A percentile compares a stretch with the other conserved stretches of the same genome.
These are phyloP conservation scores for Cyberlindnera mississippiensis DNA, from an alignment of 805 yeast species.

Conservation along the genomic window DNA sequence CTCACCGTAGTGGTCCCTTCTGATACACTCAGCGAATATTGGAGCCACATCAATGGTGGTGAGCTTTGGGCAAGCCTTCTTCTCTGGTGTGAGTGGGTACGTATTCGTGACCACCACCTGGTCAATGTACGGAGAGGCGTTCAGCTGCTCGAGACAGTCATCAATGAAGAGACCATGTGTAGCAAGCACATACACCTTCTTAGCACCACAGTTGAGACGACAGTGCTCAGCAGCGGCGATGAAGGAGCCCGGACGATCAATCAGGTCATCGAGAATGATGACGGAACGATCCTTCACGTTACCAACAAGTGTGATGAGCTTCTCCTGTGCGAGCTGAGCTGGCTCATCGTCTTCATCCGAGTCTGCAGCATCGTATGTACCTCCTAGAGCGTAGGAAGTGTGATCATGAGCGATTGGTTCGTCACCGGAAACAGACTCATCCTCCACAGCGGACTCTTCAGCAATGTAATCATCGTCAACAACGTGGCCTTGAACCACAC, in stretches of 20 bases:
- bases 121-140: slow-evolving; percentile 78
- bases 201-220: slow-evolving; percentile 94
- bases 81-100: slow-evolving; percentile 75
- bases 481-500: slow-evolving; percentile 95
- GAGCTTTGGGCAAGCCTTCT: slow-evolving; percentile 61
- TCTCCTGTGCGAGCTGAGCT: slow-evolving; percentile 49
- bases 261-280: slow-evolving; percentile 93
- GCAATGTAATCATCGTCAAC: slow-evolving; percentile 75
- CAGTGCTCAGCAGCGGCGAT: slow-evolving; percentile 98
- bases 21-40: slow-evolving; percentile 94
- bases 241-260: slow-evolving; percentile 90
- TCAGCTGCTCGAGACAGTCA: slow-evolving; percentile 75
- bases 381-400: slow-evolving; percentile 64
- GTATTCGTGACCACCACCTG: slow-evolving; percentile 94
- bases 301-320: slow-evolving; percentile 93
- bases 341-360: slow-evolving; percentile 85
- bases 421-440: slow-evolving; percentile 31
- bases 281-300: slow-evolving; percentile 91
- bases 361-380: slow-evolving; percentile 73
- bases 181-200: slow-evolving; percentile 82
- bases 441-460: slow-evolving; percentile 27
- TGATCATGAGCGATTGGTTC: slow-evolving; percentile 26
- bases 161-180: slow-evolving; percentile 95
- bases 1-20: slow-evolving; percentile 98
- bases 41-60: slow-evolving; percentile 90